Evolutionary conservation across 2,329 filamentous ascomycete genomes (phyloP).

Genomic region (Trichophyton verrucosum): DNA sequence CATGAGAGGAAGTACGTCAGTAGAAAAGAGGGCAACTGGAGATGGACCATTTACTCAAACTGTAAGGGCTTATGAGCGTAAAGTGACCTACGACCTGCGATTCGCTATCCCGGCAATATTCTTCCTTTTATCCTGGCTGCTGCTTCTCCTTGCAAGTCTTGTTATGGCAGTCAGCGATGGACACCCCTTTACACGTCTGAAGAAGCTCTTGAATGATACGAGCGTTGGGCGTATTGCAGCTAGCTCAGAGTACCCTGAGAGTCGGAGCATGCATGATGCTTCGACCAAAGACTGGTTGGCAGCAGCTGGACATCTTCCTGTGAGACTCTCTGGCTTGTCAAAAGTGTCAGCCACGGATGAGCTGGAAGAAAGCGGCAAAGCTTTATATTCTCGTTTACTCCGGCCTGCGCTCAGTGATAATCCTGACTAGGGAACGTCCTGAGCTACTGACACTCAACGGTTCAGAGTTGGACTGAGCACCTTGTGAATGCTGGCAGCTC

Average conservation of each 20-base stretch:
- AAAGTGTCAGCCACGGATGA: background rate
- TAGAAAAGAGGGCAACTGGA: background rate
- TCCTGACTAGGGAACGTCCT: background rate
- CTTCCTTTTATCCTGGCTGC: slow-evolving; percentile 4
- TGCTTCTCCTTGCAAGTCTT: background rate
- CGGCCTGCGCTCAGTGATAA: background rate
- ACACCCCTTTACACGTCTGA: background rate
- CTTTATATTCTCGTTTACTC: background rate
- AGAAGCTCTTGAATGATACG: slow-evolving; percentile 3
- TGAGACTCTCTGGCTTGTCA: background rate
- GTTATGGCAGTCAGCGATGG: background rate
- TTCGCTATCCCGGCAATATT: slow-evolving; percentile 22
- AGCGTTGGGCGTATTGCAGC: background rate
- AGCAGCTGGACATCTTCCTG: background rate
- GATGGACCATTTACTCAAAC: background rate
- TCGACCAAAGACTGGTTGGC: background rate
- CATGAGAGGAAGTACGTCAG: background rate
- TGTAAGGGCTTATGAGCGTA: slow-evolving; percentile 4
- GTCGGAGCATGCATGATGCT: background rate
- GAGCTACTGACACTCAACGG: background rate
- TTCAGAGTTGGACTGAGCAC: too few species aligned
- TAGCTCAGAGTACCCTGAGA: background rate
- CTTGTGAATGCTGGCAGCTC: too few species aligned
- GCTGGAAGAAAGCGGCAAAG: background rate
- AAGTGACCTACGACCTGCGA: slow-evolving; percentile 19